Conservation (phyloP, 495 filamentous ascomycete genomes). For the Penicillium cosmopolitanum region DNA sequence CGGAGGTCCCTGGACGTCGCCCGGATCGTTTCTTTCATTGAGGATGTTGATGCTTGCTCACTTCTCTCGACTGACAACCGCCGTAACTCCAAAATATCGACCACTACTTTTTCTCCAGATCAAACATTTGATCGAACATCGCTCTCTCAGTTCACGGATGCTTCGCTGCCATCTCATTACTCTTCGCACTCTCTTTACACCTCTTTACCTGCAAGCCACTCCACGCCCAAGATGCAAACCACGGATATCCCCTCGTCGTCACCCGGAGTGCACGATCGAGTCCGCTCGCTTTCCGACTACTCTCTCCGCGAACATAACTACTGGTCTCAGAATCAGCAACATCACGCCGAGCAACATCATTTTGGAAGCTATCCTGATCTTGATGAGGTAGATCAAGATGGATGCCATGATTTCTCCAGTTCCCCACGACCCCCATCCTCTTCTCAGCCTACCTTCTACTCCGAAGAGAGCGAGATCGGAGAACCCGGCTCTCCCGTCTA, state of each 20-base stretch:
- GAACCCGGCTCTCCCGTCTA: constrained; percentile 43
- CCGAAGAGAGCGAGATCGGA: constrained; percentile 37
- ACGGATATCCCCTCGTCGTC: constrained; percentile 27
- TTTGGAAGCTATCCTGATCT: constrained; percentile 22
- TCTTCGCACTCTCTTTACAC: constrained; percentile 29
- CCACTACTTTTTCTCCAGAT: constrained; percentile 22
- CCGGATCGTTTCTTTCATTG: constrained; percentile 48
- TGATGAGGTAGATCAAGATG: constrained; percentile 23
- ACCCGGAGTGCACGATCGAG: constrained; percentile 25
- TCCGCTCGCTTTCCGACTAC: constrained; percentile 31
- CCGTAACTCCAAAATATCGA: constrained; percentile 32
- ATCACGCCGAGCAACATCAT: constrained; percentile 11
- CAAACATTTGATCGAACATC: constrained; percentile 27
- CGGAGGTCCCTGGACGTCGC: constrained; percentile 44
- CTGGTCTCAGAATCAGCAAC: constrained; percentile 21
- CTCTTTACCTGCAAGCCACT: constrained; percentile 11
- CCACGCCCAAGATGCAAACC: constrained; percentile 23
- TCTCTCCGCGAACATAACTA: constrained; percentile 22
- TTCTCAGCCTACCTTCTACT: constrained; percentile 29
- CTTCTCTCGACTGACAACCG: constrained; percentile 24
- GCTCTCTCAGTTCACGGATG: constrained; percentile 35
- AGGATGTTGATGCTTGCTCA: constrained; percentile 41
- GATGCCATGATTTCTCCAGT: constrained; percentile 15
- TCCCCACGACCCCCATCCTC: constrained; percentile 23
- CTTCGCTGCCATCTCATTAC: constrained; percentile 32